Base-by-base conservation (phyloP, 768 basidiomycete species). In the Boletus barrowsii region DNA sequence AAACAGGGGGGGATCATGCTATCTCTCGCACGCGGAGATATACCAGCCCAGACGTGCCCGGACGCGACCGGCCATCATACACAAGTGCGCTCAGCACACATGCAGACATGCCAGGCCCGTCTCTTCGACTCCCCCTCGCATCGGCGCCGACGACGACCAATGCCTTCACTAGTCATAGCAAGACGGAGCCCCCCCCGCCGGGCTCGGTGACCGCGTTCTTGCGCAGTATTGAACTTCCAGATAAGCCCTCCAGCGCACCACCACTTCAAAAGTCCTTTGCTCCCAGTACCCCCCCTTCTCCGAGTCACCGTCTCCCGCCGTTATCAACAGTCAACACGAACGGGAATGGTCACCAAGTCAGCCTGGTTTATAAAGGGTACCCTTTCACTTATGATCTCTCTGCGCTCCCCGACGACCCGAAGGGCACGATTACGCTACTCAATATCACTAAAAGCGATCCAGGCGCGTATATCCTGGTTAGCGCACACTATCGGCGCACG, bases 401-500 rank as follows among this genome's bases (percentile, higher is more conserved):
- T 29, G 36, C 55, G 11, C 68, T 70, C 48, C 64, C 70, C 39
- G 64, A 70, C 48, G 68, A 70, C 33, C 70, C 68, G 43, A 52
- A 58, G 35, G 59, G 64, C 36, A 60, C 60, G 35, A 66, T 70
- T 35, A 57, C 61, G 9, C 51, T 70, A 43, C 67, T 70, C 42
- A 54, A 42, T 39, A 49, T 57, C 32, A 70, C 70, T 41, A 50
- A 65, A 30, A 66, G 66, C 22, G 70, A 68, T 56, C 70, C 68
- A 13, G 70, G 68, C 37, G 55, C 68, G 52, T 70, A 70, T 60
- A 30, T 70, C 50, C 42, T 70, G 39, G 55, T 70, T 24, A 59
- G 62, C 11, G 68, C 70, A 30, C 70, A 68, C 59, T 70, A 70
- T 57, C 65, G 68, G 54, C 66, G 70, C 37, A 70, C 68, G 43